A percentile compares a stretch with the other conserved stretches of the same genome.
phyloP scores from a whole-genome alignment of 2,329 filamentous ascomycete species.

The Paraphoma sp. region DNA sequence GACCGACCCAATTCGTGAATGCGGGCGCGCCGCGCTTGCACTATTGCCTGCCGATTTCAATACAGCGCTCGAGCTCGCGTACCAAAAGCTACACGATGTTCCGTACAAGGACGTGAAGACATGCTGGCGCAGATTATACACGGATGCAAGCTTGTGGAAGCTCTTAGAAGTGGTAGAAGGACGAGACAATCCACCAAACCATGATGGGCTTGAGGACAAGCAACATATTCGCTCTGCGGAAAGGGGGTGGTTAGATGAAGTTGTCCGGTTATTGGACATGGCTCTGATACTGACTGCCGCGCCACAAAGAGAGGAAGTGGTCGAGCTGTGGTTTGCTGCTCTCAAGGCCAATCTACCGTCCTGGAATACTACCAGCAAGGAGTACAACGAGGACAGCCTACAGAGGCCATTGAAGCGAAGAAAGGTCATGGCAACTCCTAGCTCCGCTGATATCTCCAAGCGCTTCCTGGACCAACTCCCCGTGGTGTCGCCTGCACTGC shows the following conservation, averaged over 20 bases:
- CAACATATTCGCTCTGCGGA: not conserved
- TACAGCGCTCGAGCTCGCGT: slow-evolving; percentile 65
- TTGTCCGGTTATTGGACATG: slow-evolving; percentile 74
- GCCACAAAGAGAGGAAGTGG: slow-evolving; percentile 36
- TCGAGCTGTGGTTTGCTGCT: slow-evolving; percentile 59
- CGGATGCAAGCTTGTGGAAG: slow-evolving; percentile 71
- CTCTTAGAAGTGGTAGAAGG: slow-evolving; percentile 50
- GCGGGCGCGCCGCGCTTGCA: slow-evolving; percentile 49
- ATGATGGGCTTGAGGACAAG: too few relatives aligned
- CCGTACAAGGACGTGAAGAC: slow-evolving; percentile 70
- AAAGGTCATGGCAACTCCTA: slow-evolving; percentile 12
- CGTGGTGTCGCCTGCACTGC: slow-evolving; percentile 14
- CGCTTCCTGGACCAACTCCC: slow-evolving; percentile 24
- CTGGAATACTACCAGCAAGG: not conserved
- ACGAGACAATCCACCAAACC: not conserved
- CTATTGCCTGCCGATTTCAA: slow-evolving; percentile 49
- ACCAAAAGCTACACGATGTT: slow-evolving; percentile 73
- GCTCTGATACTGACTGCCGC: slow-evolving; percentile 73
- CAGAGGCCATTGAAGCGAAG: slow-evolving; percentile 24
- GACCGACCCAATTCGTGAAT: slow-evolving; percentile 45
- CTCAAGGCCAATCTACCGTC: slow-evolving; percentile 43
- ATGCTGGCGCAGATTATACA: slow-evolving; percentile 75
- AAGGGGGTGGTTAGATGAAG: slow-evolving; percentile 59
- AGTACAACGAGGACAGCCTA: not conserved
- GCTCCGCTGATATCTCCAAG: slow-evolving; percentile 3